Evolutionary conservation across 345 rosid species (phyloP).

Genomic region (Pistacia integerrima): DNA sequence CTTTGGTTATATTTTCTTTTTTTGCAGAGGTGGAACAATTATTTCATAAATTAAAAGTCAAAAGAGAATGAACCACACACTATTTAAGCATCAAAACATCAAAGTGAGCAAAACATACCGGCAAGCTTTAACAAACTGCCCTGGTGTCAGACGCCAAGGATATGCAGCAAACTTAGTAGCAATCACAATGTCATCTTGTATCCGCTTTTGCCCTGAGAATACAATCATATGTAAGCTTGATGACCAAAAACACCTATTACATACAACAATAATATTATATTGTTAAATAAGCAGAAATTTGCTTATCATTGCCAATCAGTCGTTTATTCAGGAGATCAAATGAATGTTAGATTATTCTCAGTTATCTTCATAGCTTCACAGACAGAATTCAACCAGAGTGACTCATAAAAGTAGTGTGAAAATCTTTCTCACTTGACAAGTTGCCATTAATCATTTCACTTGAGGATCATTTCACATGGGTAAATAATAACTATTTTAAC

Average conservation of each 20-base stretch:
- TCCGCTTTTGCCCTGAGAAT: constrained; percentile 43
- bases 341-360: not conserved
- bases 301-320: not conserved
- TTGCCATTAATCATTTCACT: not conserved
- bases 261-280: not conserved
- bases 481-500: too few species aligned
- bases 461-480: not conserved
- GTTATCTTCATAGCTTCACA: constrained; percentile 1
- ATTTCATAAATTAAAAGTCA: not conserved
- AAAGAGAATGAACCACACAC: not conserved
- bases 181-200: constrained; percentile 60
- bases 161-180: constrained; percentile 98
- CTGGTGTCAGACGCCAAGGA: constrained; percentile 89
- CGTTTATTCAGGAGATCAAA: not conserved
- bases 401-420: not conserved
- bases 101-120: constrained; percentile 37
- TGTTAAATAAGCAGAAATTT: not conserved
- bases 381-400: not conserved
- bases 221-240: constrained; percentile 8
- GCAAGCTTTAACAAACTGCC: constrained; percentile 95
- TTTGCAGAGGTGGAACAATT: not conserved
- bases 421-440: not conserved
- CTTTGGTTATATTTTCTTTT: not conserved
- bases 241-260: not conserved
- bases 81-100: not conserved